Evolutionary conservation across 768 basidiomycete genomes (phyloP), one percentile per base, ranked within the genome.

Genomic region (Phaeotremella fagi): DNA sequence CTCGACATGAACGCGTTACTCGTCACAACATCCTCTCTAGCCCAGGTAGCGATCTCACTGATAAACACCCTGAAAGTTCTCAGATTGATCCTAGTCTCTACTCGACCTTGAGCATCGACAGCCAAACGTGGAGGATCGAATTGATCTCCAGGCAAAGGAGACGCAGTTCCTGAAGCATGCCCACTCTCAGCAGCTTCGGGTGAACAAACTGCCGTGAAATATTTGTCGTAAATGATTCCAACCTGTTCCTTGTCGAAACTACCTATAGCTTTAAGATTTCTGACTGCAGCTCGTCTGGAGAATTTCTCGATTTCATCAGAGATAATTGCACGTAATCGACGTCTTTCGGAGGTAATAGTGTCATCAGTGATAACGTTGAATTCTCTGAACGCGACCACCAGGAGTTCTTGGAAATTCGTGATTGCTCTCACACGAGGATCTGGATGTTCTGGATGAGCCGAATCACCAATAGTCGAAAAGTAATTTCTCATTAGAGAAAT

Each of bases 321-420:
- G 56, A 99, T 87, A 67, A 97, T 91, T 28, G 83, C 82, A 44
- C 94, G 82, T 78, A 87, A 90, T 44, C 85, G 82, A 57, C 82
- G 82, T 22, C 95, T 84, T 74, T 99, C 95, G 12, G 82, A 79
- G 15, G 82, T 81, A 64, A 99, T 97, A 16, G 87, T 86, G 9
- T 98, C 95, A 63, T 97, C 94, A 0, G 90, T 90, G 73, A 99
- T 95, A 57, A 90, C 81, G 3, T 89, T 86, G 72, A 99, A 98
- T 71, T 99, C 95, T 52, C 95, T 83, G 82, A 99, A 99, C 2
- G 95, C 94, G 50, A 99, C 85, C 5, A 98, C 84, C 36, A 97
- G 83, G 0, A 90, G 83, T 76, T 99, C 92, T 74, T 98, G 95
- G 81, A 99, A 99, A 50, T 88, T 85, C 7, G 91, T 97, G 65